Percentiles rank a stretch among this genome's conserved stretches.
Evolutionary conservation across 106 monocot genomes (phyloP).

Genomic region (Posidonia australis): DNA sequence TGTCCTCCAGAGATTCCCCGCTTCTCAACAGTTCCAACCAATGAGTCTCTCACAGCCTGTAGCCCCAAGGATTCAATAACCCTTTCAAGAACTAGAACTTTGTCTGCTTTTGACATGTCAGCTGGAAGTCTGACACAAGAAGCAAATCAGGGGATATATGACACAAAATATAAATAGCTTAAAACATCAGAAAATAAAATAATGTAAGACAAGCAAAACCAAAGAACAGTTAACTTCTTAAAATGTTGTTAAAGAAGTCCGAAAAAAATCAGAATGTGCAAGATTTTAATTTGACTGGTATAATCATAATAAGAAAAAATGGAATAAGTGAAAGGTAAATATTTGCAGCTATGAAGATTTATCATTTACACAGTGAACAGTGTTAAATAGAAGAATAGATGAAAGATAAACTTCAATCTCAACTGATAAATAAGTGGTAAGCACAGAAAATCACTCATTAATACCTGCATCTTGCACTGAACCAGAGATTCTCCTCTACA

Average conservation of each 20-base stretch:
- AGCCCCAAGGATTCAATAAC: slow-evolving; percentile 85
- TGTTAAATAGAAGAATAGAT: too few species aligned
- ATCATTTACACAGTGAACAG: too few species aligned
- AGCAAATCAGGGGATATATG: slow-evolving; percentile 3
- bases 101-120: slow-evolving; percentile 54
- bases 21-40: slow-evolving; percentile 92
- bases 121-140: slow-evolving; percentile 49
- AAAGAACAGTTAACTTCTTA: too few species aligned
- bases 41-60: slow-evolving; percentile 65
- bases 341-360: too few species aligned
- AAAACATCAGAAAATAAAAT: not conserved
- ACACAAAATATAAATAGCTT: not conserved
- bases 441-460: not conserved
- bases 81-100: slow-evolving; percentile 91
- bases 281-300: too few species aligned
- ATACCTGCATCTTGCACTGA: slow-evolving; percentile 94
- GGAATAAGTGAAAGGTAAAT: too few species aligned
- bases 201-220: not conserved
- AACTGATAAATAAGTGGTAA: too few species aligned
- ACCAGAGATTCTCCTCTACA: slow-evolving; percentile 98
- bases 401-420: too few species aligned
- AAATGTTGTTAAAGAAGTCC: too few species aligned
- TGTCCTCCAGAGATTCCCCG: slow-evolving; percentile 96
- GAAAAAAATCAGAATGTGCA: too few species aligned
- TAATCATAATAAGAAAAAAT: too few species aligned